phyloP scores from a whole-genome alignment of 768 basidiomycete genomes.

The Boletales sp. region DNA sequence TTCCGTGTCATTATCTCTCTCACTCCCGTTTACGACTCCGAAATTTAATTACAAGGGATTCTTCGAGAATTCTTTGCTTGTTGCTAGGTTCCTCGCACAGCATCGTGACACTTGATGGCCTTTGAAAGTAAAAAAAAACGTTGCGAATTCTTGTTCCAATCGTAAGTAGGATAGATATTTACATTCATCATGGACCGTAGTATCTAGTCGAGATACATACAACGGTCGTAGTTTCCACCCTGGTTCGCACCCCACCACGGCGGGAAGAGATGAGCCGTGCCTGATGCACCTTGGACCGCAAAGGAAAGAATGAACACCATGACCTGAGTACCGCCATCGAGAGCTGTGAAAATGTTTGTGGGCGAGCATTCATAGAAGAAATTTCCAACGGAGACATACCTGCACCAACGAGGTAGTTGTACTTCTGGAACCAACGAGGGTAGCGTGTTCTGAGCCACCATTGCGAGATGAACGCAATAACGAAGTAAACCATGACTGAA shows the following conservation, averaged over 20 bases:
- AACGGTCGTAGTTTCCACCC: slow-evolving; percentile 36
- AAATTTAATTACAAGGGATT: too few relatives aligned
- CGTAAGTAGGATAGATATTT: too few relatives aligned
- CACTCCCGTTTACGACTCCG: too few relatives aligned
- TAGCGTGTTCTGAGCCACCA: slow-evolving; percentile 37
- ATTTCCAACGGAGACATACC: neutral
- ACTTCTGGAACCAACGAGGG: slow-evolving; percentile 35
- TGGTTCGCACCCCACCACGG: slow-evolving; percentile 61
- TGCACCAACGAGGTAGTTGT: slow-evolving; percentile 30
- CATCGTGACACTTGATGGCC: too few relatives aligned
- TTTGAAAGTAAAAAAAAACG: too few relatives aligned
- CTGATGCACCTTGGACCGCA: slow-evolving; percentile 50
- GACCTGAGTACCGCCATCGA: slow-evolving; percentile 43
- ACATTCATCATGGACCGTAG: too few relatives aligned
- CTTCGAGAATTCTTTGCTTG: too few relatives aligned
- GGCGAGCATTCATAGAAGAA: too few relatives aligned
- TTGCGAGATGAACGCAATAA: slow-evolving; percentile 32
- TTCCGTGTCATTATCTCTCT: too few relatives aligned
- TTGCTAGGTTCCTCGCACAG: too few relatives aligned
- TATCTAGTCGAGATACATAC: slow-evolving; percentile 1
- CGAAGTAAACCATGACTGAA: slow-evolving; percentile 13
- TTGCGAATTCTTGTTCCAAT: too few relatives aligned
- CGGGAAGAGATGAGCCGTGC: slow-evolving; percentile 48
- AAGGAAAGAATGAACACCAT: slow-evolving; percentile 53
- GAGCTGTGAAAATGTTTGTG: slow-evolving; percentile 15